Evolutionary conservation across 2,329 filamentous ascomycete species (phyloP), one percentile per base, ranked within the genome.

Genomic region (Sporothrix dimorphospora): DNA sequence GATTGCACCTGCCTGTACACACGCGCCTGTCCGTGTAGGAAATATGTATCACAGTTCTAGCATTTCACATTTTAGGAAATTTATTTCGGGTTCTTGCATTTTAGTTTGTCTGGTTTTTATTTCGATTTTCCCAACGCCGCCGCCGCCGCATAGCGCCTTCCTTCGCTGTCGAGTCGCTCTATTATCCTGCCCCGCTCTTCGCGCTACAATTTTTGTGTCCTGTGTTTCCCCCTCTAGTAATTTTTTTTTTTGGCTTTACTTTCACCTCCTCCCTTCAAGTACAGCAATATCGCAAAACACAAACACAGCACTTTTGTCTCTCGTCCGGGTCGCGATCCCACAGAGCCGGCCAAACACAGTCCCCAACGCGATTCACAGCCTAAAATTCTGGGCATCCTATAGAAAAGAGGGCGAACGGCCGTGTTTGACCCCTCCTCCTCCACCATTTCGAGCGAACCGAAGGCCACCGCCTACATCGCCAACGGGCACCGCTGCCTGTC

Each of bases 161-260:
- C 34, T 65, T 70, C 27, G 67, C 67, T 59, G 40, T 63, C 53
- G 71, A 51, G 59, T 67, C 69, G 68, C 38, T 47, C n/a, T 42
- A n/a, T 68, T 42, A n/a, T 68, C 42, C 66, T 74, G 73, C 74
- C 74, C 74, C 74, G 74, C 74, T 72, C 73, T 74, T 66, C 70
- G 45, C 74, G 74, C 74, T 73, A 75, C 71, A 65, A 51, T 71
- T 73, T 71, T 75, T 68, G 59, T 65, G 4, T 75, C 61, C 6
- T 38, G 53, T 69, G n/a, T 30, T 38, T 72, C 47, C 61, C 53
- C 55, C 70, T 66, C 61, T 49, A 61, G 55, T 67, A 47, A 69
- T 71, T 72, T 73, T 71, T 65, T 63, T 63, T 55, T 49, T 61
- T 53, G 24, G 19, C 45, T 65, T 11, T 8, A 27, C 40, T 61